Evolutionary conservation across 139 green algal species (phyloP).

Genomic region (Chlorella sp.): DNA sequence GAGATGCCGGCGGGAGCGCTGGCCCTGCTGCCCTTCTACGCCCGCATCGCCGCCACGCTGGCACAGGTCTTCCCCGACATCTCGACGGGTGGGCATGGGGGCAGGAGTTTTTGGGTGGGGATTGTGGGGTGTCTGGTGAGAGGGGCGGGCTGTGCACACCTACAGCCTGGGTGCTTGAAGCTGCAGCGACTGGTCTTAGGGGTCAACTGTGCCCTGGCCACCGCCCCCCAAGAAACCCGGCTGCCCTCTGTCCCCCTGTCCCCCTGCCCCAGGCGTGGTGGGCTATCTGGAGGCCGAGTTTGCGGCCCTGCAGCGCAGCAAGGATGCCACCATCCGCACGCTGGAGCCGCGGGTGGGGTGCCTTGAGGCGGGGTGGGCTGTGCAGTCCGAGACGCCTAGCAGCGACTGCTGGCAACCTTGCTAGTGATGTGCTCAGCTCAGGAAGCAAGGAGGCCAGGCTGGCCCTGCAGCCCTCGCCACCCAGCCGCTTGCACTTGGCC

Average conservation of each 20-base stretch:
- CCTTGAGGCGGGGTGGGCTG: no score
- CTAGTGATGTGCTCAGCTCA: no score
- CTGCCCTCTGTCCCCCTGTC: no score
- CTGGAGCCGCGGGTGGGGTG: constrained; percentile 73
- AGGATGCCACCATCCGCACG: constrained; percentile 64
- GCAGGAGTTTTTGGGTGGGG: neutral
- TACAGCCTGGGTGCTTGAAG: neutral
- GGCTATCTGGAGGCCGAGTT: constrained; percentile 83
- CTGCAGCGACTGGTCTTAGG: neutral
- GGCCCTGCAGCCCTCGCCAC: no score
- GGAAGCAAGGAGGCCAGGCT: no score
- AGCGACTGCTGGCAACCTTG: no score
- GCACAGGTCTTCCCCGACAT: constrained; percentile 84
- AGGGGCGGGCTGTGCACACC: neutral
- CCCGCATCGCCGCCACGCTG: constrained; percentile 83
- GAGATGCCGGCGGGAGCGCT: constrained; percentile 68
- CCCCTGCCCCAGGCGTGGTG: constrained; percentile 51
- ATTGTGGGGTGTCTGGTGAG: neutral
- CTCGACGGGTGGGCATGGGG: constrained; percentile 41
- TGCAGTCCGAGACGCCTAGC: no score
- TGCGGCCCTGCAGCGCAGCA: constrained; percentile 61
- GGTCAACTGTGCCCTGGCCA: neutral
- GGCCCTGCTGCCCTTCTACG: constrained; percentile 87
- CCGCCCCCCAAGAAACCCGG: no score
- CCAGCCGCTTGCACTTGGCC: no score